Conservation (phyloP, 257 asterid species). For the Solanum sitiens region DNA sequence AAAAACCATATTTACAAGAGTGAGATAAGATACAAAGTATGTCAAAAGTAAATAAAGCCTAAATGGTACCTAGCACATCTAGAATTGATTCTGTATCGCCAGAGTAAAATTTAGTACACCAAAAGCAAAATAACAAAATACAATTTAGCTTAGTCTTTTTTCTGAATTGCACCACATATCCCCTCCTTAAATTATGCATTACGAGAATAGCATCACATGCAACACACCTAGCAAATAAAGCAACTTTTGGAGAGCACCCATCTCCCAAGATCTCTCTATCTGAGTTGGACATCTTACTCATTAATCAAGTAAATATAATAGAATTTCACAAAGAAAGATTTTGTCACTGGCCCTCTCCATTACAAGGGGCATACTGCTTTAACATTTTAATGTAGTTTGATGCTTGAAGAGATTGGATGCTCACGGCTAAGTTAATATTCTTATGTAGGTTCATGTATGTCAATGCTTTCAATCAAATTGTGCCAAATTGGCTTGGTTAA, state of each 20-base stretch:
- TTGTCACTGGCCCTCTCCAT: slow-evolving; percentile 7
- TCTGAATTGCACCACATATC: not conserved
- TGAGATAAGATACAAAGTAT: not conserved
- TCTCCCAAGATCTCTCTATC: not conserved
- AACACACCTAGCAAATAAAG: not conserved
- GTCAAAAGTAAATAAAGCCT: not conserved
- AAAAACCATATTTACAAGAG: not conserved
- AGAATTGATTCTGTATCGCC: not conserved
- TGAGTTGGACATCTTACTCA: not conserved
- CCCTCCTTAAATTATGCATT: not conserved
- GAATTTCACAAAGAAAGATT: not conserved
- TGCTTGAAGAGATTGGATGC: slow-evolving; percentile 79
- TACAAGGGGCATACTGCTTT: slow-evolving; percentile 76
- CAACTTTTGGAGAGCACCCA: not conserved
- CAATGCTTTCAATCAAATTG: not conserved
- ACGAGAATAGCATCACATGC: not conserved
- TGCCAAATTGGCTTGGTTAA: not conserved
- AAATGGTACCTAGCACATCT: not conserved
- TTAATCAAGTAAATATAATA: not conserved
- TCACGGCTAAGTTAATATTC: slow-evolving; percentile 1
- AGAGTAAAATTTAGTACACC: not conserved
- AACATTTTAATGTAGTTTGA: slow-evolving; percentile 94
- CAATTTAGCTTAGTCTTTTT: not conserved
- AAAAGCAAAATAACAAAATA: not conserved
- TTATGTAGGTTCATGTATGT: not conserved